These are phyloP conservation scores for Xylariomycetidae sp. DNA, from an alignment of 2,329 filamentous ascomycete genomes.

Conservation along the genomic window DNA sequence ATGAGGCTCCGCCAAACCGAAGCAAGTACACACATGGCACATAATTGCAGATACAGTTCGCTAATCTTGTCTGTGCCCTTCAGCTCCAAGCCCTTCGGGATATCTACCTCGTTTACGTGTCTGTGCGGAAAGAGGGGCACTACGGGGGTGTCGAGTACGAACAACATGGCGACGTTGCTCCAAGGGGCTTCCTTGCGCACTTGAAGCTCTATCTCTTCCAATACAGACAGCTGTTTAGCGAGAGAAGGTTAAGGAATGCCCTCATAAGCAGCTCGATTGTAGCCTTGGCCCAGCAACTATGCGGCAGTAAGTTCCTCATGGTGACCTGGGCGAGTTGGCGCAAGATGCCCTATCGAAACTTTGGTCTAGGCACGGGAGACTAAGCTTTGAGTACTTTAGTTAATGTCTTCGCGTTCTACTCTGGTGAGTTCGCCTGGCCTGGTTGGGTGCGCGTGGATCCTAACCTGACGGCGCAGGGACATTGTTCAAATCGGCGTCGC, in stretches of 20 bases:
- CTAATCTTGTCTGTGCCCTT: neutral
- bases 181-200: conserved; percentile 11
- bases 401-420: conserved; percentile 40
- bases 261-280: conserved; percentile 27
- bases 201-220: conserved; percentile 12
- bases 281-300: conserved; percentile 27
- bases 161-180: conserved; percentile 3
- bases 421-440: too few species aligned
- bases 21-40: conserved; percentile 7
- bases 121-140: conserved; percentile 18
- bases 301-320: conserved; percentile 24
- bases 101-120: conserved; percentile 33
- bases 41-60: neutral
- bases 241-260: conserved; percentile 23
- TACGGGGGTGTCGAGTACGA: conserved; percentile 6
- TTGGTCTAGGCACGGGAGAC: neutral
- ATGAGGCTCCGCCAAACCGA: conserved; percentile 32
- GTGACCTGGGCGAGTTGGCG: conserved; percentile 30
- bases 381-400: conserved; percentile 24
- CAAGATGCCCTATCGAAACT: neutral
- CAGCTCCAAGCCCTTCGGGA: conserved; percentile 36
- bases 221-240: conserved; percentile 19
- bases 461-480: conserved; percentile 10
- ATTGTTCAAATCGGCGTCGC: conserved; percentile 12
- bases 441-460: too few species aligned